These are phyloP conservation scores for Erucastrum elatum DNA, from an alignment of 345 rosid genomes.

Conservation along the genomic window DNA sequence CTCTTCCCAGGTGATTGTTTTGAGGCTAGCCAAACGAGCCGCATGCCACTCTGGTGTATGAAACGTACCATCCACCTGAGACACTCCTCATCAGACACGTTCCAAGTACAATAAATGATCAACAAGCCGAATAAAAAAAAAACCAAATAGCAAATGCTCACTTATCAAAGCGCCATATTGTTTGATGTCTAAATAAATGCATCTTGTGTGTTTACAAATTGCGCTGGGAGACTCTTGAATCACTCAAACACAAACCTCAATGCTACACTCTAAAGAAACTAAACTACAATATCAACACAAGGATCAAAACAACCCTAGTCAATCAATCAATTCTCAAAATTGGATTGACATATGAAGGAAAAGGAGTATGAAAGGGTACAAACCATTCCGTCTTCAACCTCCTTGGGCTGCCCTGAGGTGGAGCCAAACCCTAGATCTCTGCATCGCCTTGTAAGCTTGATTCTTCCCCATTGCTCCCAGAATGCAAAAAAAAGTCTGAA, in stretches of 20 bases:
- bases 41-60: constrained; percentile 99
- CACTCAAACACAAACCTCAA: not conserved
- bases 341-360: not conserved
- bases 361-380: constrained; percentile 74
- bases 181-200: not conserved
- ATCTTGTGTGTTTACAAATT: too few relatives aligned
- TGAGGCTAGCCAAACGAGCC: constrained; percentile 98
- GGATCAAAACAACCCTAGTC: not conserved
- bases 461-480: constrained; percentile 83
- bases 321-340: constrained; percentile 14
- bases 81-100: constrained; percentile 88
- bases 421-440: constrained; percentile 85
- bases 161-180: not conserved
- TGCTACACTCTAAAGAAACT: too few relatives aligned
- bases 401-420: constrained; percentile 79
- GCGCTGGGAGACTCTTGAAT: too few relatives aligned
- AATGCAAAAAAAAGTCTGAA: not conserved
- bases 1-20: constrained; percentile 95
- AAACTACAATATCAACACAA: not conserved
- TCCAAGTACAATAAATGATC: constrained; percentile 29
- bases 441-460: constrained; percentile 99
- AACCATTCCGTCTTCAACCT: constrained; percentile 99
- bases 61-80: constrained; percentile 99
- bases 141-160: not conserved
- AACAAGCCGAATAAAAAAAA: not conserved